Percentiles rank a stretch among this genome's conserved stretches.
Conservation (phyloP, 306 rosid genomes). For the Prunus salicina region DNA sequence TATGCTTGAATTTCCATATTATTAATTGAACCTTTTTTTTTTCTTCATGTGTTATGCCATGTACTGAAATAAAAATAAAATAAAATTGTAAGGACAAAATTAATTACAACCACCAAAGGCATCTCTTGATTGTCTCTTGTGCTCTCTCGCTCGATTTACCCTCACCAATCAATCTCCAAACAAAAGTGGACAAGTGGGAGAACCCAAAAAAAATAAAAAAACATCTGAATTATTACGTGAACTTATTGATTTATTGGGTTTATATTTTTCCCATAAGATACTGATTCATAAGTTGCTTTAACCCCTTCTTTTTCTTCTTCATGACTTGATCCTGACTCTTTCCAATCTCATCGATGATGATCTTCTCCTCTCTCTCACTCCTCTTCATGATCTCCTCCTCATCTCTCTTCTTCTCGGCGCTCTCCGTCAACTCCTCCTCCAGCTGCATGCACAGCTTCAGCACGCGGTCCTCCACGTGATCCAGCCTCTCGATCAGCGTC, state of each 20-base stretch:
- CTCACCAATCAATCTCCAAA: not conserved
- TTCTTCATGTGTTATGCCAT: too few species aligned
- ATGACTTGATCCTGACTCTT: not conserved
- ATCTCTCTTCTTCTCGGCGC: slow-evolving; percentile 25
- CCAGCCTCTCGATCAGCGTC: slow-evolving; percentile 64
- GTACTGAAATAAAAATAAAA: not conserved
- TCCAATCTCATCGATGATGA: not conserved
- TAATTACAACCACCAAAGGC: not conserved
- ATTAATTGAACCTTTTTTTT: not conserved
- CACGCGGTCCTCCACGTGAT: slow-evolving; percentile 61
- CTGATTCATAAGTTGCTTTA: slow-evolving; percentile 48
- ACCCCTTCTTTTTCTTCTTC: slow-evolving; percentile 38
- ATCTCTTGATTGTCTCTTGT: too few species aligned
- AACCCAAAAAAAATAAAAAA: too few species aligned
- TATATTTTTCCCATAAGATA: slow-evolving; percentile 31
- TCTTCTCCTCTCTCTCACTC: not conserved
- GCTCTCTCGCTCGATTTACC: not conserved
- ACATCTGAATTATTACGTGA: not conserved
- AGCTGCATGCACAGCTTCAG: slow-evolving; percentile 63
- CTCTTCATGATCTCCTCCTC: not conserved
- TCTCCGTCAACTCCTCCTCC: slow-evolving; percentile 38
- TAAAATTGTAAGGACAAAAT: not conserved
- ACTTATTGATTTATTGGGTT: not conserved
- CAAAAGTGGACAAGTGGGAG: not conserved
- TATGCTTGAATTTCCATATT: not conserved